These are phyloP conservation scores for Senna siamea DNA, from an alignment of 306 rosid species.

Conservation along the genomic window DNA sequence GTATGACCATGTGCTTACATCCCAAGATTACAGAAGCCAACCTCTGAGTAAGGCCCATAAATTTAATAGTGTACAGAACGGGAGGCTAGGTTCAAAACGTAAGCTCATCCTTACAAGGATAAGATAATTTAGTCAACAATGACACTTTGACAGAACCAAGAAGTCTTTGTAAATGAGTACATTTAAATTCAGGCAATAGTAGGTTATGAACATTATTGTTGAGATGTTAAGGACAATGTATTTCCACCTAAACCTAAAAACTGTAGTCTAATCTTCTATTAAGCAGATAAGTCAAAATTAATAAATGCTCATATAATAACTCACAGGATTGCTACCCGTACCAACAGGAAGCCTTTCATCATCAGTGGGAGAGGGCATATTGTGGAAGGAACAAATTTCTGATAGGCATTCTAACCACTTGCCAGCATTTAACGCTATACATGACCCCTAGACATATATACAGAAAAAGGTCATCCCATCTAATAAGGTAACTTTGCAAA, in stretches of 20 bases:
- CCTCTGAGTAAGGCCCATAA: constrained; percentile 10
- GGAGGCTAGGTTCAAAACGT: constrained; percentile 13
- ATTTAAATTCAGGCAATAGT: constrained; percentile 29
- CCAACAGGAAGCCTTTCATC: constrained; percentile 98
- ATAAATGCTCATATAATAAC: constrained; percentile 43
- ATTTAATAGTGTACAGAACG: constrained; percentile 27
- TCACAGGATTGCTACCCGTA: constrained; percentile 97
- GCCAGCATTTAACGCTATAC: constrained; percentile 77
- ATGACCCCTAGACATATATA: constrained; percentile 74
- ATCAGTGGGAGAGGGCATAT: constrained; percentile 71
- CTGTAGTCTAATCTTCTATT: constrained; percentile 16
- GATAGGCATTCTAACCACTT: constrained; percentile 72
- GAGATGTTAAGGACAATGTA: constrained; percentile 9
- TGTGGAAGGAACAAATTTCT: constrained; percentile 75
- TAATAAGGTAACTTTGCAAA: constrained; percentile 13
- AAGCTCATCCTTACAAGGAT: constrained; percentile 24
- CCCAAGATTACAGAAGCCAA: constrained; percentile 11
- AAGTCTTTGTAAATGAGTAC: constrained; percentile 7
- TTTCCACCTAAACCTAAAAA: constrained; percentile 27
- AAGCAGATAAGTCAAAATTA: constrained; percentile 22
- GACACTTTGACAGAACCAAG: constrained; percentile 26
- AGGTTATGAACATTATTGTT: constrained; percentile 29
- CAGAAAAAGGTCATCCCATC: constrained; percentile 39
- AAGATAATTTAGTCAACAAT: constrained; percentile 25
- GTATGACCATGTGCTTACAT: constrained; percentile 14